These are phyloP conservation scores for Geotrichum restrictum DNA, from an alignment of 1,139 yeast species.

Conservation along the genomic window DNA sequence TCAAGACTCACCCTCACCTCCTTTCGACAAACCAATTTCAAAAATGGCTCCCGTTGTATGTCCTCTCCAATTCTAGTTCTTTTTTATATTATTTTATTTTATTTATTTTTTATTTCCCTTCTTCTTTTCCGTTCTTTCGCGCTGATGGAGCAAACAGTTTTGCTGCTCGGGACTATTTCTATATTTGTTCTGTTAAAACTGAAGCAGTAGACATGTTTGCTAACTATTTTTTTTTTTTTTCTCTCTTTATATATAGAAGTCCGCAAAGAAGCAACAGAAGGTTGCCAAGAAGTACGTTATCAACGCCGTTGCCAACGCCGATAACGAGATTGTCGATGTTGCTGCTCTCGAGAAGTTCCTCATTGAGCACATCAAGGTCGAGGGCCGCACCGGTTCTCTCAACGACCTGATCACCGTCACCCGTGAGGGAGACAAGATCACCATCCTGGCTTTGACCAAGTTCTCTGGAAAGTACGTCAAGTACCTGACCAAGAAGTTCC, in stretches of 20 bases:
- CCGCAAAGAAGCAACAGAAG: slow-evolving; percentile 62
- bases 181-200: slow-evolving; percentile 25
- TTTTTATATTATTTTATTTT: no score
- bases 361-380: slow-evolving; percentile 98
- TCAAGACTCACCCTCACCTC: not conserved
- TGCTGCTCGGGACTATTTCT: slow-evolving; percentile 27
- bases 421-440: slow-evolving; percentile 75
- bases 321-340: slow-evolving; percentile 91
- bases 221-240: slow-evolving; percentile 32
- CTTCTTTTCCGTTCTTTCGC: slow-evolving; percentile 34
- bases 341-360: slow-evolving; percentile 96
- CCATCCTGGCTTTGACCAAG: slow-evolving; percentile 85
- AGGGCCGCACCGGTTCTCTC: slow-evolving; percentile 92
- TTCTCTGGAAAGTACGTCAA: slow-evolving; percentile 99
- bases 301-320: slow-evolving; percentile 96
- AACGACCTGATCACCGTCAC: slow-evolving; percentile 91
- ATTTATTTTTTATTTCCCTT: no score
- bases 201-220: slow-evolving; percentile 46
- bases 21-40: slow-evolving; percentile 16
- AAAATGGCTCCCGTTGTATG: slow-evolving; percentile 91
- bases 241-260: slow-evolving; percentile 49
- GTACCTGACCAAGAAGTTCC: slow-evolving; percentile 98
- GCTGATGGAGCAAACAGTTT: slow-evolving; percentile 22
- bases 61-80: slow-evolving; percentile 31
- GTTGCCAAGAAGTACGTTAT: slow-evolving; percentile 63